These are phyloP conservation scores for Penicillium bovifimosum DNA, from an alignment of 495 filamentous ascomycete genomes.

Conservation along the genomic window DNA sequence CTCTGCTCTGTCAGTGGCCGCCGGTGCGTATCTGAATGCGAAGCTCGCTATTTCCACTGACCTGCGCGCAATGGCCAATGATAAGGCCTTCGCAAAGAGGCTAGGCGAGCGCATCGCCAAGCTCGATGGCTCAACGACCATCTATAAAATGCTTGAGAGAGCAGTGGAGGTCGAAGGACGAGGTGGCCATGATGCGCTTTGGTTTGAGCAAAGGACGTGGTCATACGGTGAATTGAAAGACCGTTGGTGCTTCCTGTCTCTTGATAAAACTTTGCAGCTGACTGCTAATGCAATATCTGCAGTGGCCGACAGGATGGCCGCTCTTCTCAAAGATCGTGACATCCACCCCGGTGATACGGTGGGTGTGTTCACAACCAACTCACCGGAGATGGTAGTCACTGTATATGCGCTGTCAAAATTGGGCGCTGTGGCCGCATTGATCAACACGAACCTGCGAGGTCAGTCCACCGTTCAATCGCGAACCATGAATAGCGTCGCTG, in stretches of 20 bases:
- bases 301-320: constrained; percentile 45
- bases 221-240: constrained; percentile 45
- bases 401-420: constrained; percentile 78
- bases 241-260: constrained; percentile 23
- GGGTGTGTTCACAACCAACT: constrained; percentile 57
- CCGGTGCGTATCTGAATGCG: constrained; percentile 47
- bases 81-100: constrained; percentile 30
- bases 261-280: background rate
- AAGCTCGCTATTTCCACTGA: constrained; percentile 43
- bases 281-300: background rate
- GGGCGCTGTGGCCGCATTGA: constrained; percentile 78
- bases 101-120: constrained; percentile 34
- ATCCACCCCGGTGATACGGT: constrained; percentile 39
- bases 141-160: constrained; percentile 43
- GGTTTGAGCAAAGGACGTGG: constrained; percentile 50
- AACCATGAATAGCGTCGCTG: background rate
- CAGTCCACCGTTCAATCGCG: constrained; percentile 20
- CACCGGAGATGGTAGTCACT: constrained; percentile 73
- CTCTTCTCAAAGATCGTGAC: constrained; percentile 32
- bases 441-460: constrained; percentile 85
- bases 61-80: constrained; percentile 27
- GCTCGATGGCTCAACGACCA: constrained; percentile 39
- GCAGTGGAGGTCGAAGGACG: constrained; percentile 36
- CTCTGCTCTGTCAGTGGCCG: constrained; percentile 36
- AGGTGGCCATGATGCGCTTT: constrained; percentile 36